Conservation (phyloP, 805 yeast genomes). For the Yarrowia hollandica region DNA sequence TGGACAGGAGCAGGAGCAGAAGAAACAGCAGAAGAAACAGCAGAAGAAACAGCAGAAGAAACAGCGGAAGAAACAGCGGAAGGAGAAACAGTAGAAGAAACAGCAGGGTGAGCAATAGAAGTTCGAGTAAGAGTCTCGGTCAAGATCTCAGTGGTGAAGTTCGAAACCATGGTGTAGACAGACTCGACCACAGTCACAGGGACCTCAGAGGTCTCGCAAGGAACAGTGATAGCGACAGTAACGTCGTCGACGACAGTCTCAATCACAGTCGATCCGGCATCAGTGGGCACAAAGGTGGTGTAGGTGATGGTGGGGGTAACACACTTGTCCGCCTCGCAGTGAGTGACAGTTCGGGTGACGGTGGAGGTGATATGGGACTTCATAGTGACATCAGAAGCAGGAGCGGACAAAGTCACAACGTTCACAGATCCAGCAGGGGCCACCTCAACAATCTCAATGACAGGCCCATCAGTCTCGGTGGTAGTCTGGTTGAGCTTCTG, state of each 20-base stretch:
- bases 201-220: constrained; percentile 62
- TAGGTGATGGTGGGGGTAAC: constrained; percentile 80
- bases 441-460: neutral
- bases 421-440: too few species aligned
- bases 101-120: neutral
- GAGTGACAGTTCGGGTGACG: constrained; percentile 75
- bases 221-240: constrained; percentile 47
- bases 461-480: neutral
- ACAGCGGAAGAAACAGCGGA: neutral
- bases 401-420: too few species aligned
- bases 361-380: constrained; percentile 72
- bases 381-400: neutral
- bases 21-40: neutral
- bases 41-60: neutral
- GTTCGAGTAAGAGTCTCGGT: neutral
- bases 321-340: constrained; percentile 63
- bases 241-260: constrained; percentile 62
- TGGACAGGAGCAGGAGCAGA: neutral
- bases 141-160: neutral
- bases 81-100: neutral
- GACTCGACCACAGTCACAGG: neutral
- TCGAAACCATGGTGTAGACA: neutral
- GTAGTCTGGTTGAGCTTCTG: neutral
- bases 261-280: constrained; percentile 55
- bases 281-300: constrained; percentile 49